Evolutionary conservation across 192 early-diverging fungal species (phyloP), one percentile per base, ranked within the genome.

Genomic region (Gaertneriomyces sp.): DNA sequence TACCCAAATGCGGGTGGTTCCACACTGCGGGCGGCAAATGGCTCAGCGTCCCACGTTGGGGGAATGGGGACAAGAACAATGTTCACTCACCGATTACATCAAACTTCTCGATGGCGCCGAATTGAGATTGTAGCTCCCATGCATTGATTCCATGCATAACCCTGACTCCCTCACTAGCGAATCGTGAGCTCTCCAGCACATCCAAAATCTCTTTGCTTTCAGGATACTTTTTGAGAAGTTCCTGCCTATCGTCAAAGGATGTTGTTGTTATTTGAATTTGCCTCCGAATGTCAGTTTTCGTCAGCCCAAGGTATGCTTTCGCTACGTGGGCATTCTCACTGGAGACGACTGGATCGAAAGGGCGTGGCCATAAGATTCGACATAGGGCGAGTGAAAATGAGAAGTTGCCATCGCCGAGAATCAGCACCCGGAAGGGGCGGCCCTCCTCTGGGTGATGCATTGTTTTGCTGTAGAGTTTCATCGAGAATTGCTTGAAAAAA

Each of bases 1-100:
- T 84, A 11, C 82, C 82, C 50, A 84, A 63, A 61, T 84, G 82
- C 12, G 82, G 82, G 66, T 84, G 82, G 58, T 84, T 84, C 82
- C 82, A 84, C 10, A 76, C 69, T 61, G 73, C 63, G 6, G 68
- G 51, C 2, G 25, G 25, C 25, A 33, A 33, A 33, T 33, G 25
- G 25, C 2, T 33, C 25, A 33, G 25, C 25, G 25, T 33, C 2
- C 2, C 25, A 33, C 25, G 25, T 33, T 33, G 25, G 25, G 25
- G 1, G 2, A 33, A 2, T 33, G 1, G 5, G 54, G 17, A 56
- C 16, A 56, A 56, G 38, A 0, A 5, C 49, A 51, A 6, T 10
- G n/a, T 10, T 14, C n/a, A 64, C 69, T 57, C 47, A 71, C 61
- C 53, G 46, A 67, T 50, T 25, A 40, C 50, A 53, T 72, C 55